Base-by-base conservation (phyloP, 768 basidiomycete species). In the Auricularia cornea region DNA sequence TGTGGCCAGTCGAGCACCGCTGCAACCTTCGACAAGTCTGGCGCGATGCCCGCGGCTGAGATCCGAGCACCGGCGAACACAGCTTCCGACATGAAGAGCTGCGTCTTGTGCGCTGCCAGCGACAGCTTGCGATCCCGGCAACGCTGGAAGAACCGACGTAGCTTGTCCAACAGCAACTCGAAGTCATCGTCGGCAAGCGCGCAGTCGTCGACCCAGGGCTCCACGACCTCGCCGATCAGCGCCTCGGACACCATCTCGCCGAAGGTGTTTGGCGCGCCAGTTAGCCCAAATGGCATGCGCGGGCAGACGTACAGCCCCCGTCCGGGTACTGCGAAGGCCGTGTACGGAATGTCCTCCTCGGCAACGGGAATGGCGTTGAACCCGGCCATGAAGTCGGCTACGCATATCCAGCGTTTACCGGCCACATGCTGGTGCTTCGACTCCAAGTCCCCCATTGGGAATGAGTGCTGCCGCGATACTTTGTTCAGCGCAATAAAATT, bases 141-240 rank as follows among this genome's bases (percentile, higher is more conserved):
- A 3, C 75, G 57, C 0, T 56, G 48, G 16, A 81, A 68, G 8
- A 78, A 60, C 0, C 30, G 29, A 0, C 64, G n/a, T 8, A 80
- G 60, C 1, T 72, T 69, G 3, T 1, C 26, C 38, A 77, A 31
- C 32, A 66, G 66, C 23, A 67, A 67, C 2, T 72, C 67, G 59
- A 80, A 79, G 0, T 48, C 60, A 66, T 79, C 71, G 0, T 66
- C 73, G 20, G 73, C 71, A 3, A 70, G 51, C 0, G 71, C 75
- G 0, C 76, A 72, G 61, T 81, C 75, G 52, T 81, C 77, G 0
- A 81, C 74, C 20, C 78, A 79, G 3, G 75, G 62, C 59, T 78
- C 76, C 16, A 77, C 41, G 0, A 63, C 52, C 0, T 57, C 12
- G 12, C 33, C 33, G 33, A 35, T 35, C 40, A 67, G 8, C 73